Conservation (phyloP, 805 yeast species). For the Komagataella kurtzmanii region DNA sequence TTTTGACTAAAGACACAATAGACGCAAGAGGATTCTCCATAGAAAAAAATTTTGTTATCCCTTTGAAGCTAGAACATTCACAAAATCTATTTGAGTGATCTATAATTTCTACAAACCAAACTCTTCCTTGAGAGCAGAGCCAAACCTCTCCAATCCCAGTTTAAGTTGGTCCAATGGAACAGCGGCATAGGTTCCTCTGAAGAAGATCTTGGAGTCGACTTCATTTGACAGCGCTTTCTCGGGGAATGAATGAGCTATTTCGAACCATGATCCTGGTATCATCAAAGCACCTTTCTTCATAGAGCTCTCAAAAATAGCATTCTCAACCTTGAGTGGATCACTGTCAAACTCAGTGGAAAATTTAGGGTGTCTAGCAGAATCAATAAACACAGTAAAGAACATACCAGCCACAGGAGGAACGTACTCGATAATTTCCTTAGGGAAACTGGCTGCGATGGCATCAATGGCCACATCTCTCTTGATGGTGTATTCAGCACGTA, state of each 20-base stretch:
- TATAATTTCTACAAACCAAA: conserved; percentile 20
- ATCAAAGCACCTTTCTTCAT: conserved; percentile 50
- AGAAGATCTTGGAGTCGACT: conserved; percentile 40
- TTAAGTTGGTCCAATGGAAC: conserved; percentile 55
- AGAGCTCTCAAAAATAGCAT: conserved; percentile 27
- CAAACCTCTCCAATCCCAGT: conserved; percentile 54
- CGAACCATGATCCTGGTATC: conserved; percentile 81
- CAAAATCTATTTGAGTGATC: not conserved
- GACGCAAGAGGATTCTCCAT: conserved; percentile 67
- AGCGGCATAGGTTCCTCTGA: conserved; percentile 85
- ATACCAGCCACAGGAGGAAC: conserved; percentile 73
- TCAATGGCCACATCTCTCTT: conserved; percentile 84
- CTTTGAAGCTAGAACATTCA: conserved; percentile 19
- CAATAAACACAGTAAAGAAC: conserved; percentile 68
- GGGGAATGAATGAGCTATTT: conserved; percentile 32
- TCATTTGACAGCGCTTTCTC: conserved; percentile 25
- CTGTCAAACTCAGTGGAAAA: conserved; percentile 38
- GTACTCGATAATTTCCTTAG: conserved; percentile 25
- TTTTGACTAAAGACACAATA: conserved; percentile 42
- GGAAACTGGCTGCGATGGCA: conserved; percentile 48
- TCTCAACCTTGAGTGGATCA: conserved; percentile 56
- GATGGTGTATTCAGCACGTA: conserved; percentile 70
- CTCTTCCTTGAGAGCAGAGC: conserved; percentile 46
- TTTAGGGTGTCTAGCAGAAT: conserved; percentile 71
- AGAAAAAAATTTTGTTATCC: conserved; percentile 46